phyloP scores from a whole-genome alignment of 148 eudicot species.

The Nepenthes mirabilis region DNA sequence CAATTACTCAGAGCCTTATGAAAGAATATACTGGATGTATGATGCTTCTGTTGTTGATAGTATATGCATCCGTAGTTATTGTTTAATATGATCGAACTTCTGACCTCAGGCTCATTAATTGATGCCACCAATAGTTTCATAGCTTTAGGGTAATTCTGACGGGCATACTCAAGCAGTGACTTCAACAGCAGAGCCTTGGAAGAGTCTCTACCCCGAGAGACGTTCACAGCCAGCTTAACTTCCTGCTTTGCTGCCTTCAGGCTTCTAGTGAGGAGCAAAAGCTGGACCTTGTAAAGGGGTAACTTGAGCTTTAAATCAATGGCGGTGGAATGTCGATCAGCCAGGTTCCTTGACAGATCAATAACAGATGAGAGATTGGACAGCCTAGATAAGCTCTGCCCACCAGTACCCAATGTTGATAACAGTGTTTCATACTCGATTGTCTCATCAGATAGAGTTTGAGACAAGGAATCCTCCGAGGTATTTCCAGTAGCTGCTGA shows the following conservation, averaged over 20 bases:
- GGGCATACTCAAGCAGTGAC: slow-evolving; percentile 88
- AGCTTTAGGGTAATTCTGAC: slow-evolving; percentile 73
- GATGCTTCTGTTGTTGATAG: slow-evolving; percentile 61
- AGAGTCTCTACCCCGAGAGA: slow-evolving; percentile 72
- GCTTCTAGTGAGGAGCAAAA: slow-evolving; percentile 66
- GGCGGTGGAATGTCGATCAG: slow-evolving; percentile 43
- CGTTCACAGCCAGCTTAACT: slow-evolving; percentile 70
- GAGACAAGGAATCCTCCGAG: slow-evolving; percentile 49
- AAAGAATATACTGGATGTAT: slow-evolving; percentile 66
- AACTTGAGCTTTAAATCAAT: slow-evolving; percentile 66
- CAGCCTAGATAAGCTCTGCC: slow-evolving; percentile 45
- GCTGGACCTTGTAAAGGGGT: slow-evolving; percentile 69
- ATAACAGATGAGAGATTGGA: slow-evolving; percentile 34
- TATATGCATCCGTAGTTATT: slow-evolving; percentile 89
- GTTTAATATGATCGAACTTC: slow-evolving; percentile 53
- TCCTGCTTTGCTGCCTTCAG: slow-evolving; percentile 96
- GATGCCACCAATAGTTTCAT: slow-evolving; percentile 84
- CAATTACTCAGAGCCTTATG: slow-evolving; percentile 59
- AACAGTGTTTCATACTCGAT: slow-evolving; percentile 64
- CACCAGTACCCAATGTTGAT: slow-evolving; percentile 58
- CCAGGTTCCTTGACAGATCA: slow-evolving; percentile 30
- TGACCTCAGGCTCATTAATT: slow-evolving; percentile 41
- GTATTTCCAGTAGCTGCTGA: slow-evolving; percentile 24
- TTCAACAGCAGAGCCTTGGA: slow-evolving; percentile 72
- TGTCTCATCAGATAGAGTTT: slow-evolving; percentile 84